phyloP scores from a whole-genome alignment of 306 rosid species.

The Spatholobus suberectus region DNA sequence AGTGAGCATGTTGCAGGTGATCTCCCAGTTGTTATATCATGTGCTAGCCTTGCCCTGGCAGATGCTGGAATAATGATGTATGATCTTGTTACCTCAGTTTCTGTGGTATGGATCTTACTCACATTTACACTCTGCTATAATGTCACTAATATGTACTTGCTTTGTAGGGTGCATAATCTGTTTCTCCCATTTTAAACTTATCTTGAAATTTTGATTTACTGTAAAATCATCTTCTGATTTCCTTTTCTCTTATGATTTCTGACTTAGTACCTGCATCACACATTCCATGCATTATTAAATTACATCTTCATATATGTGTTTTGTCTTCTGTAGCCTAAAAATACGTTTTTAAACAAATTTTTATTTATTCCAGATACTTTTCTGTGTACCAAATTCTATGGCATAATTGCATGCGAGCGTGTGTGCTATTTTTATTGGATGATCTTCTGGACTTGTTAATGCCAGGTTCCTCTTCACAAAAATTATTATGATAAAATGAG shows the following conservation, averaged over 20 bases:
- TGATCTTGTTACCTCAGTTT: conserved; percentile 93
- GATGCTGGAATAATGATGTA: conserved; percentile 98
- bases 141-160: conserved; percentile 2
- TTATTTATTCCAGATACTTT: background rate
- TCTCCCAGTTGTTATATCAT: conserved; percentile 90
- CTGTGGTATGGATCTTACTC: conserved; percentile 76
- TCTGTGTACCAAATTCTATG: conserved; percentile 12
- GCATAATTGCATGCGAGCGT: background rate
- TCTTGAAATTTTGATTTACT: background rate
- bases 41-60: conserved; percentile 97
- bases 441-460: conserved; percentile 12
- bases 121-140: conserved; percentile 12
- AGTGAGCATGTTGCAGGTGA: conserved; percentile 64
- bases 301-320: conserved; percentile 13
- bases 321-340: conserved; percentile 21
- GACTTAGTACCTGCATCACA: background rate
- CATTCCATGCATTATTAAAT: conserved; percentile 10
- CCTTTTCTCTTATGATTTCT: conserved; percentile 2
- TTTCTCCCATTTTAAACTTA: background rate
- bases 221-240: background rate
- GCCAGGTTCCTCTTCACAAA: conserved; percentile 8
- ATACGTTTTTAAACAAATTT: background rate
- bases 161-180: conserved; percentile 13
- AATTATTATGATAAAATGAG: conserved; percentile 13
- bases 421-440: conserved; percentile 11